Conservation (phyloP, 1,139 yeast genomes). For the Protomyces arabidopsidicola region DNA sequence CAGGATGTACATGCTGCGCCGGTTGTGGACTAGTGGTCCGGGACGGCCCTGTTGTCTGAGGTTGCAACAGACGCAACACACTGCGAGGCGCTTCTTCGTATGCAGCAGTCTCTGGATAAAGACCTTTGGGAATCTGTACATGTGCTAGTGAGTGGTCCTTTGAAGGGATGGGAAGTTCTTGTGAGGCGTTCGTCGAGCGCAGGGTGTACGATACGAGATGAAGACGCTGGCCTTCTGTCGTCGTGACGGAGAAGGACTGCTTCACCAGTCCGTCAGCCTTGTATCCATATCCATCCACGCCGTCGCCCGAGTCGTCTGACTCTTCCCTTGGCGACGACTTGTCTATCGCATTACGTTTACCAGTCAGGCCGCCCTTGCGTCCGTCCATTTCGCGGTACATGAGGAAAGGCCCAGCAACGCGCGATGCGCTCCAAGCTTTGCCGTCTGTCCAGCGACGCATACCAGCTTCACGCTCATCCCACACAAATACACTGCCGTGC, state of each 20-base stretch:
- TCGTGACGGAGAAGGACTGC: slow-evolving; percentile 56
- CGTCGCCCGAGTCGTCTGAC: slow-evolving; percentile 29
- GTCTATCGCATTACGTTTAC: slow-evolving; percentile 16
- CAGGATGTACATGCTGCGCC: background rate
- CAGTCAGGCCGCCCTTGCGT: slow-evolving; percentile 27
- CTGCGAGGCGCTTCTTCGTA: slow-evolving; percentile 31
- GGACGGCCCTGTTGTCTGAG: background rate
- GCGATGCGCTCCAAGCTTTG: slow-evolving; percentile 61
- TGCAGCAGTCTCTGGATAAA: slow-evolving; percentile 43
- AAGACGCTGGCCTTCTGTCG: slow-evolving; percentile 50
- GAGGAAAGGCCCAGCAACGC: slow-evolving; percentile 62
- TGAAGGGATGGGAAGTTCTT: slow-evolving; percentile 43
- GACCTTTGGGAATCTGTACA: slow-evolving; percentile 41
- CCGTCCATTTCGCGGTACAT: slow-evolving; percentile 60
- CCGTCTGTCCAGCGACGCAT: slow-evolving; percentile 80
- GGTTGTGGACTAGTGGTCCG: background rate
- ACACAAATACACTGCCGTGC: slow-evolving; percentile 61
- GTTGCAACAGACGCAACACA: background rate
- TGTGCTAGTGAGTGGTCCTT: slow-evolving; percentile 42
- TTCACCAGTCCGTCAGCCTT: slow-evolving; percentile 54
- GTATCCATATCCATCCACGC: slow-evolving; percentile 40
- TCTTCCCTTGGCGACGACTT: slow-evolving; percentile 30
- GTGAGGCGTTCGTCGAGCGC: slow-evolving; percentile 37
- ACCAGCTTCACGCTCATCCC: slow-evolving; percentile 68
- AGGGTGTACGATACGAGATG: slow-evolving; percentile 56